Percentiles rank a stretch among this genome's conserved stretches.
Conservation (phyloP, 129 eudicot genomes). For the Lonicera japonica region DNA sequence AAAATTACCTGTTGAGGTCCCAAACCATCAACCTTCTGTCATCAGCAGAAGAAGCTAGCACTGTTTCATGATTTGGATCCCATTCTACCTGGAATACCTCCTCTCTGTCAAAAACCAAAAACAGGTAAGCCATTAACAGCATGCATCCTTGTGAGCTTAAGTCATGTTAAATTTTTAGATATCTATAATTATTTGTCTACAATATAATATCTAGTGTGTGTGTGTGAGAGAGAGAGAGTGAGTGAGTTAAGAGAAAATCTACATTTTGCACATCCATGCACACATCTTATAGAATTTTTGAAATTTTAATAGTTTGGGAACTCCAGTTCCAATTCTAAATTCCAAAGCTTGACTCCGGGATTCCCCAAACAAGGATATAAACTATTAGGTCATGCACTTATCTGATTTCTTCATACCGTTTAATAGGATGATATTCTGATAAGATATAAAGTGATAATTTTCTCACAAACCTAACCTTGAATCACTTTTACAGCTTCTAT, state of each 20-base stretch:
- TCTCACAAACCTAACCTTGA: neutral
- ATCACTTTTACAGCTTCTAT: neutral
- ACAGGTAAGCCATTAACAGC: neutral
- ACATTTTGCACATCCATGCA: neutral
- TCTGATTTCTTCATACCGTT: neutral
- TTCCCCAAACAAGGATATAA: too few relatives aligned
- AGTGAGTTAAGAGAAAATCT: neutral
- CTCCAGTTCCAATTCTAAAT: too few relatives aligned
- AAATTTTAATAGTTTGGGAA: too few relatives aligned
- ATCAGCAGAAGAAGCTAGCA: conserved; percentile 83
- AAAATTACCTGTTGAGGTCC: conserved; percentile 87
- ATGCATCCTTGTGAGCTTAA: neutral
- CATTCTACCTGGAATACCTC: conserved; percentile 96
- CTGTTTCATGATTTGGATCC: conserved; percentile 97
- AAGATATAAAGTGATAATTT: neutral
- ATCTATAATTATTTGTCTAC: neutral
- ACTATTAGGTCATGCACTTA: neutral
- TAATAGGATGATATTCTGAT: neutral
- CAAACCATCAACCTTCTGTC: conserved; percentile 99
- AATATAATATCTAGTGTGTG: neutral
- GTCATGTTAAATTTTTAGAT: neutral
- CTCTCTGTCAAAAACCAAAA: conserved; percentile 35
- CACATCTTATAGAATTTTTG: neutral
- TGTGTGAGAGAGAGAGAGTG: neutral
- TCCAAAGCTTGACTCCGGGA: too few relatives aligned